phyloP scores from a whole-genome alignment of 768 basidiomycete species.

The Scleroderma bovista region DNA sequence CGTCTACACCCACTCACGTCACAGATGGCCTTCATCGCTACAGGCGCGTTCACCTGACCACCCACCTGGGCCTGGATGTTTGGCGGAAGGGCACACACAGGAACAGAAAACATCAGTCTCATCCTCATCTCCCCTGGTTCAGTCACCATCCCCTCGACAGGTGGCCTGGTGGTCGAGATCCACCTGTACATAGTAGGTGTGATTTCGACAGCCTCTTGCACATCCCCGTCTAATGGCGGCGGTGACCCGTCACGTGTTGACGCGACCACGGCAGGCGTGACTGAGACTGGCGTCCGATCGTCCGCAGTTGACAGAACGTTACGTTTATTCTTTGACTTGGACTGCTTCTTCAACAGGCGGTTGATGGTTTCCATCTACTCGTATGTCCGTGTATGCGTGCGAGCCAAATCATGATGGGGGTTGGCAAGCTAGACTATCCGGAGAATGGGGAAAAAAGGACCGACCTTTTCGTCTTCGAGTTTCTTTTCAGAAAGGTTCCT shows the following conservation, averaged over 20 bases:
- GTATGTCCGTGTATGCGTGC: too few species aligned
- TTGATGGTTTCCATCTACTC: slow-evolving; percentile 81
- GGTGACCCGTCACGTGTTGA: slow-evolving; percentile 27
- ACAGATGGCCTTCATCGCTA: slow-evolving; percentile 31
- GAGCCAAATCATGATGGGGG: neutral
- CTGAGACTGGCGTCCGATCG: slow-evolving; percentile 34
- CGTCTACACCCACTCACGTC: slow-evolving; percentile 53
- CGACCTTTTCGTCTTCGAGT: slow-evolving; percentile 79
- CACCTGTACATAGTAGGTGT: slow-evolving; percentile 64
- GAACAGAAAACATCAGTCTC: slow-evolving; percentile 52
- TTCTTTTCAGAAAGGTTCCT: slow-evolving; percentile 79
- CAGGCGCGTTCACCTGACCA: slow-evolving; percentile 8
- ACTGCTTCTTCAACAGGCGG: slow-evolving; percentile 81
- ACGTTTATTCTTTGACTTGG: slow-evolving; percentile 58
- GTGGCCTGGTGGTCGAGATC: slow-evolving; percentile 50
- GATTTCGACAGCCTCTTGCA: slow-evolving; percentile 33
- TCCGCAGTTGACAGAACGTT: slow-evolving; percentile 45
- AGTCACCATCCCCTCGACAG: neutral
- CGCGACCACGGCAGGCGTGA: slow-evolving; percentile 22
- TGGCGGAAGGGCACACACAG: slow-evolving; percentile 26
- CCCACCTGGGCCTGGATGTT: slow-evolving; percentile 9
- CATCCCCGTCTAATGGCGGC: slow-evolving; percentile 36
- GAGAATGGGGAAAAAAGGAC: slow-evolving; percentile 4
- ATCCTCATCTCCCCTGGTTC: slow-evolving; percentile 22
- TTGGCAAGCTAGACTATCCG: neutral